Evolutionary conservation across 2,329 filamentous ascomycete species (phyloP), one percentile per base, ranked within the genome.

Genomic region (Tricladium varicosporioides): DNA sequence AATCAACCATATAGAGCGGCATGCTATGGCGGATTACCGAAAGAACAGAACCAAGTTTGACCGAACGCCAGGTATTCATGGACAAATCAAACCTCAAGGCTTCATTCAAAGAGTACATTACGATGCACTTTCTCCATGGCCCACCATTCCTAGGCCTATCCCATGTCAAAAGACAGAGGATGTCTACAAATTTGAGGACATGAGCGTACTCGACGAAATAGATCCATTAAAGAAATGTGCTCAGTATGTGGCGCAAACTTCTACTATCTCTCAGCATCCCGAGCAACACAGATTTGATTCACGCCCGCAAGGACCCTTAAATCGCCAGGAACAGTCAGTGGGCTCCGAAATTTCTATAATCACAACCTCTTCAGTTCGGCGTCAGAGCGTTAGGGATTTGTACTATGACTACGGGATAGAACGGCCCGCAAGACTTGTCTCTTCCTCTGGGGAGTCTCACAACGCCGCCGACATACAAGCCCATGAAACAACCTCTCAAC

Each of bases 351-450:
- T 22, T 13, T 66, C 66, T 5, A 57, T 51, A 18, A 43, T 45
- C 16, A 71, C 66, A 1, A 74, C 72, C 5, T 71, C 73, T 2
- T 69, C 65, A 9, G 67, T 70, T 48, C 72, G 72, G 48, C 72
- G 71, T 5, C 70, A 73, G 48, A 78, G 76, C 56, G 79, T 77
- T 7, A 69, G 77, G 50, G 73, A 78, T 7, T 70, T 82, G 9
- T 80, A 80, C 58, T 72, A 75, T 40, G 71, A 76, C 44, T 75
- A 79, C 63, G 72, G 75, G 1, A 74, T 81, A 55, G 72, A 76
- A 19, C 71, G 72, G 16, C 79, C 80, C 32, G 66, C 72, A 31
- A 75, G 76, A 51, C 58, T 69, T 49, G 59, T 60, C 9, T 64
- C 62, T 18, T 79, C 76, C 45, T 76, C 75, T 52, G 75, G 78